Evolutionary conservation across 192 early-diverging fungal species (phyloP).

Genomic region (Coemansia sp.): DNA sequence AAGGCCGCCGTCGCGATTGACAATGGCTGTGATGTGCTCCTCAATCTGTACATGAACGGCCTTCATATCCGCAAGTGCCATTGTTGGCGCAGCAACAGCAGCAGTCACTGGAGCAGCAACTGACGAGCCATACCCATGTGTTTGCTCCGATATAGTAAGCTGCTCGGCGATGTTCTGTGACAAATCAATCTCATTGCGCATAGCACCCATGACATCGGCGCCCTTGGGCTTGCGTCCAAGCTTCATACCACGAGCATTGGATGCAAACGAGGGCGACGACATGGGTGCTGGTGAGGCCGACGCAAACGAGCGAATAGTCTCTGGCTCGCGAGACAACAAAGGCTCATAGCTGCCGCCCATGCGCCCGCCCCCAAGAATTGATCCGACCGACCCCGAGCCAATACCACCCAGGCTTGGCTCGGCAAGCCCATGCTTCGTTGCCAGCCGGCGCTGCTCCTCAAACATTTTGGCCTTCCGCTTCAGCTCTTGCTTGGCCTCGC

Average conservation of each 20-base stretch:
- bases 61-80: constrained; percentile 53
- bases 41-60: constrained; percentile 86
- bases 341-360: constrained; percentile 53
- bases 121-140: background rate
- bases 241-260: constrained; percentile 84
- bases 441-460: constrained; percentile 86
- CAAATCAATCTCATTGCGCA: constrained; percentile 80
- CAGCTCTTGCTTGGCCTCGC: constrained; percentile 95
- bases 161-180: constrained; percentile 46
- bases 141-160: constrained; percentile 21
- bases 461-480: constrained; percentile 88
- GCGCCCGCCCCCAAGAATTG: constrained; percentile 55
- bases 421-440: constrained; percentile 53
- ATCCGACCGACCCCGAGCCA: constrained; percentile 55
- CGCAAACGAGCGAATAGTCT: constrained; percentile 34
- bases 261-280: constrained; percentile 21
- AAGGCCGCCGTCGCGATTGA: constrained; percentile 88
- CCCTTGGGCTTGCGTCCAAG: constrained; percentile 88
- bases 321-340: constrained; percentile 39
- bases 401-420: constrained; percentile 55
- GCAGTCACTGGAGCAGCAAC: constrained; percentile 7
- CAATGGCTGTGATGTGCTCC: constrained; percentile 80
- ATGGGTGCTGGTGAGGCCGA: constrained; percentile 16
- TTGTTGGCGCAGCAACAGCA: constrained; percentile 3
- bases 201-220: constrained; percentile 73